Base-by-base conservation (phyloP, 164 flowering plant species). In the Vitis riparia region DNA sequence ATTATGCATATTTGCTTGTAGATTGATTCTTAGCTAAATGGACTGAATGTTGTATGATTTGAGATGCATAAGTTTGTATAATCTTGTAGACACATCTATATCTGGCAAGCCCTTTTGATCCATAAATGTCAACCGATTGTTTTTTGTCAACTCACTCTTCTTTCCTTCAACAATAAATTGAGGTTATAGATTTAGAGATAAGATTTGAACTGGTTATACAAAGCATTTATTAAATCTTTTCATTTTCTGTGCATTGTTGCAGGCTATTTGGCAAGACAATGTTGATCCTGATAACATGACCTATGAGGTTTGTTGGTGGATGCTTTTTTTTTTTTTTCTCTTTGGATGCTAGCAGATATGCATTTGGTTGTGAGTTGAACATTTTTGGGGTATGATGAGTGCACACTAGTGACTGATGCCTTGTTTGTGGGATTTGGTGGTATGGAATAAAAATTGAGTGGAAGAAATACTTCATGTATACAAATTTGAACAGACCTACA, bases 241-340 rank as follows among this genome's bases (percentile, higher is more conserved):
- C 8, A 62, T 47, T 32, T 29, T 58, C 11, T 63, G 19, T 68
- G 10, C 37, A 14, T 49, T 67, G 5, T 32, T 65, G 60, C 77
- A 83, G 82, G 82, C 71, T 23, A 55, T 73, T 76, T 80, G 86
- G 84, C 86, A 83, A 75, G 86, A 80, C 69, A 68, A 74, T 19
- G 15, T 83, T 55, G 84, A 83, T 74, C 86, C 84, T 48, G 84
- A 83, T 73, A 68, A 70, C 78, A 83, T 80, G 86, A 78, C 86
- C 19, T 83, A 80, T 72, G 82, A 80, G 84, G 84, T 83, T 71
- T 67, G 76, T 37, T 6, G 0, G 44, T 3, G 44, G 44, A 6
- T 37, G 44, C 44, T 37, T 37, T 6, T 37, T 37, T 37, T 32
- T 32, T 37, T 37, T 32, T 5, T 3, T 3, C 7, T 37, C 1